phyloP scores from a whole-genome alignment of 352 stramenopile species.

The Phytophthora cajani region DNA sequence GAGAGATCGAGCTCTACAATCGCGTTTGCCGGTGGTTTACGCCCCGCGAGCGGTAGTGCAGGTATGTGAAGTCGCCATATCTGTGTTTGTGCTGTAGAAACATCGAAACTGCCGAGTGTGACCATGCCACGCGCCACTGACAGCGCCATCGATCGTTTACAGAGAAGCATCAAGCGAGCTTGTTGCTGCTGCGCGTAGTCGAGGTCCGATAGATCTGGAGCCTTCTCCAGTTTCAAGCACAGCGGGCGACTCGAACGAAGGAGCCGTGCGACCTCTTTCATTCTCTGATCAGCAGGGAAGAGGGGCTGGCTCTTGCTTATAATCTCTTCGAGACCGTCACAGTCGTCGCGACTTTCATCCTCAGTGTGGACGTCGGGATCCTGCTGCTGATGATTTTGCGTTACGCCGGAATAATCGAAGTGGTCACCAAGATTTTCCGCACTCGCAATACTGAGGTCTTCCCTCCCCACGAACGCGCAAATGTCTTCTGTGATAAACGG shows the following conservation, averaged over 20 bases:
- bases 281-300: constrained; percentile 74
- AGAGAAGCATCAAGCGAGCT: constrained; percentile 93
- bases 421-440: constrained; percentile 15
- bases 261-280: constrained; percentile 86
- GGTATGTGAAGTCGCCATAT: constrained; percentile 92
- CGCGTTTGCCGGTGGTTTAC: constrained; percentile 94
- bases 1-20: constrained; percentile 93
- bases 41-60: constrained; percentile 91
- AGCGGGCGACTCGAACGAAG: constrained; percentile 76
- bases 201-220: constrained; percentile 67
- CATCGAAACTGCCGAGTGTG: constrained; percentile 93
- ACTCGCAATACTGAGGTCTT: constrained; percentile 59
- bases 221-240: constrained; percentile 78
- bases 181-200: constrained; percentile 92
- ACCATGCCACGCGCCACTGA: constrained; percentile 97
- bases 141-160: constrained; percentile 93
- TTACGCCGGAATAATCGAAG: constrained; percentile 4
- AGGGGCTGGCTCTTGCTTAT: constrained; percentile 60
- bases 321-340: constrained; percentile 75
- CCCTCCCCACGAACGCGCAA: constrained; percentile 60
- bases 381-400: constrained; percentile 21
- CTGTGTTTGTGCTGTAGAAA: constrained; percentile 64
- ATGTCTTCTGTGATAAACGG: constrained; percentile 62
- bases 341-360: constrained; percentile 33
- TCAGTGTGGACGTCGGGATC: constrained; percentile 12